phyloP scores from a whole-genome alignment of 2,329 filamentous ascomycete genomes.

The Stagonosporopsis vannaccii region DNA sequence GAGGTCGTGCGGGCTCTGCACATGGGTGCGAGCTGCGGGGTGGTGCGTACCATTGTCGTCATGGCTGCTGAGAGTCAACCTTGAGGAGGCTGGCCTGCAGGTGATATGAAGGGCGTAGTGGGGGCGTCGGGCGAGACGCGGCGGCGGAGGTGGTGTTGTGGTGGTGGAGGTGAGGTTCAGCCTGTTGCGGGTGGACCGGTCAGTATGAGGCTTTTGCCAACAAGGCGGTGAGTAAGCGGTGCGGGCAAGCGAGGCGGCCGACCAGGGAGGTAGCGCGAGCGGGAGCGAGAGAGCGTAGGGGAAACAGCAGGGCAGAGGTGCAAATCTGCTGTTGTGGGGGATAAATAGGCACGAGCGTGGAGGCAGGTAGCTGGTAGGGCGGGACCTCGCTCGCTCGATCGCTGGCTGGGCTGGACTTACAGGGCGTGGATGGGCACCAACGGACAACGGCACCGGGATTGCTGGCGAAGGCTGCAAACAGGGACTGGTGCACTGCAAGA shows the following conservation, averaged over 20 bases:
- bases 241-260: slow-evolving; percentile 31
- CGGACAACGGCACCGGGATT: slow-evolving; percentile 36
- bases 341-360: slow-evolving; percentile 27
- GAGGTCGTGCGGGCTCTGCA: slow-evolving; percentile 20
- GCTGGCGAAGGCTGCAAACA: slow-evolving; percentile 22
- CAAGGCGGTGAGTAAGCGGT: slow-evolving; percentile 53
- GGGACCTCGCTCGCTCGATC: slow-evolving; percentile 29
- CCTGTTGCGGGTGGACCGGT: slow-evolving; percentile 48
- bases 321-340: slow-evolving; percentile 18
- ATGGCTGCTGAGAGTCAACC: slow-evolving; percentile 54
- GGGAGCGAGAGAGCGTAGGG: slow-evolving; percentile 20
- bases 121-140: slow-evolving; percentile 30
- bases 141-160: slow-evolving; percentile 30
- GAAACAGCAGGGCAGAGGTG: neutral
- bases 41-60: slow-evolving; percentile 67
- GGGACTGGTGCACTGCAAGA: slow-evolving; percentile 24
- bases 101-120: slow-evolving; percentile 25
- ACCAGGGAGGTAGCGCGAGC: slow-evolving; percentile 23
- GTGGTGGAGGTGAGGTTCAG: slow-evolving; percentile 40
- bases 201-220: slow-evolving; percentile 52
- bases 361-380: slow-evolving; percentile 28
- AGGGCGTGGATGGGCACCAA: slow-evolving; percentile 47
- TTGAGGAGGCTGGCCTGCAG: slow-evolving; percentile 44
- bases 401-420: slow-evolving; percentile 46
- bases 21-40: slow-evolving; percentile 42